phyloP scores from a whole-genome alignment of 2,329 filamentous ascomycete species.

The Cladosporium austrohemisphaericum region DNA sequence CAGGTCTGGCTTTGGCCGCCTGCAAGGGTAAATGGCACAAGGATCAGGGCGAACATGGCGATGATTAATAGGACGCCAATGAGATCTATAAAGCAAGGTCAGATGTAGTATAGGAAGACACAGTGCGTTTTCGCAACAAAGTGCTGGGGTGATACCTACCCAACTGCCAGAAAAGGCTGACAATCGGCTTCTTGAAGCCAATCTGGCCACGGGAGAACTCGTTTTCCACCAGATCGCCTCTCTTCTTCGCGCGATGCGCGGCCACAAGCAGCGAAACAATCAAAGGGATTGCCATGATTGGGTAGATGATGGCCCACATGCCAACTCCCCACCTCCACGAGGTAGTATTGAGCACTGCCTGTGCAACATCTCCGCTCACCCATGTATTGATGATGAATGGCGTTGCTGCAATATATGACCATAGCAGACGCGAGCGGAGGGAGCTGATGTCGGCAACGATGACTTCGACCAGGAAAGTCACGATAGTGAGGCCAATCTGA shows the following conservation, averaged over 20 bases:
- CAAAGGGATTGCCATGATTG: constrained; percentile 54
- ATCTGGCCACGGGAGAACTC: constrained; percentile 44
- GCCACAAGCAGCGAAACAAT: constrained; percentile 51
- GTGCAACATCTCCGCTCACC: constrained; percentile 57
- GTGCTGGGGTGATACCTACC: neutral
- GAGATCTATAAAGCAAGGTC: constrained; percentile 37
- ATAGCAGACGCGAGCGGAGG: constrained; percentile 59
- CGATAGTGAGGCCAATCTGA: constrained; percentile 60
- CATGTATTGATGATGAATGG: constrained; percentile 61
- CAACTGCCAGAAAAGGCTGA: constrained; percentile 53
- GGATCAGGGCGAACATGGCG: constrained; percentile 45
- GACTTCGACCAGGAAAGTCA: constrained; percentile 61
- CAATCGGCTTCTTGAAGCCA: constrained; percentile 25
- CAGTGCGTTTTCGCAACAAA: no score
- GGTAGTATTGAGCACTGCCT: constrained; percentile 47
- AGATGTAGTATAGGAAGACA: no score
- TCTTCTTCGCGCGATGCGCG: constrained; percentile 49
- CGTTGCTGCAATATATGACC: constrained; percentile 60
- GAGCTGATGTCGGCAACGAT: constrained; percentile 63
- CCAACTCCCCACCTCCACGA: constrained; percentile 62
- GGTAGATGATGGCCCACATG: constrained; percentile 62
- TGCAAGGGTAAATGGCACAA: constrained; percentile 54
- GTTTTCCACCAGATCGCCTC: constrained; percentile 47
- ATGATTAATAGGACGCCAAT: constrained; percentile 49
- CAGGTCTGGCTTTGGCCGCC: constrained; percentile 49